A percentile compares a stretch with the other conserved stretches of the same genome.
Conservation (phyloP, 2,329 filamentous ascomycete genomes). For the Fusarium abutilonis region DNA sequence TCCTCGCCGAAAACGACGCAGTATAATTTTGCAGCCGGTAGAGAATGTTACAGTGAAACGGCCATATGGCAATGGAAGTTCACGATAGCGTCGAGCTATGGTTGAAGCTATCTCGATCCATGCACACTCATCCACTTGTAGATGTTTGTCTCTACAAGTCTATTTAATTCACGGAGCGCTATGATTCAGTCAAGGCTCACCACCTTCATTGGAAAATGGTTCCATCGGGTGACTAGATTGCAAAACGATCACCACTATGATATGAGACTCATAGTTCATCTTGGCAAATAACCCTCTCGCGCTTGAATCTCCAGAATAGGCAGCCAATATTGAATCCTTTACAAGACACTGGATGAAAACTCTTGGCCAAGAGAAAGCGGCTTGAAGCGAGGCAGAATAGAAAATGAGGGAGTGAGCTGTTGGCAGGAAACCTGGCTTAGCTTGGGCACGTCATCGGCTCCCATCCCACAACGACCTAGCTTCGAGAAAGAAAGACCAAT, state of each 20-base stretch:
- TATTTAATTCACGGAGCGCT: not conserved
- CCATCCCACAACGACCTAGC: constrained; percentile 28
- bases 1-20: no score
- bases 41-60: not conserved
- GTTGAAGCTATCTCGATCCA: no score
- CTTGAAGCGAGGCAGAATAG: constrained; percentile 6
- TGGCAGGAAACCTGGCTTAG: constrained; percentile 11
- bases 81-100: not conserved
- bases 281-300: constrained; percentile 1
- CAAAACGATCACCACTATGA: constrained; percentile 5
- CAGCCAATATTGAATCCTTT: not conserved
- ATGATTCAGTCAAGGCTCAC: not conserved
- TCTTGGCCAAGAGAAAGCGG: constrained; percentile 15
- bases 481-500: constrained; percentile 6
- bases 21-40: no score
- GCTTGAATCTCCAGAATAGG: no score
- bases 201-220: constrained; percentile 1
- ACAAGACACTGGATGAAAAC: no score
- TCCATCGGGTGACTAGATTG: constrained; percentile 22
- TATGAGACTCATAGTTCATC: constrained; percentile 6
- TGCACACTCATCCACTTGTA: not conserved
- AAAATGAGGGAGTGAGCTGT: not conserved
- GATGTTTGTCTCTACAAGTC: not conserved
- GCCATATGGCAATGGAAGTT: constrained; percentile 16
- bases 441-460: constrained; percentile 33